Percentiles rank a stretch among this genome's conserved stretches.
Evolutionary conservation across 352 stramenopile genomes (phyloP).

Genomic region (Phytophthora europaea): DNA sequence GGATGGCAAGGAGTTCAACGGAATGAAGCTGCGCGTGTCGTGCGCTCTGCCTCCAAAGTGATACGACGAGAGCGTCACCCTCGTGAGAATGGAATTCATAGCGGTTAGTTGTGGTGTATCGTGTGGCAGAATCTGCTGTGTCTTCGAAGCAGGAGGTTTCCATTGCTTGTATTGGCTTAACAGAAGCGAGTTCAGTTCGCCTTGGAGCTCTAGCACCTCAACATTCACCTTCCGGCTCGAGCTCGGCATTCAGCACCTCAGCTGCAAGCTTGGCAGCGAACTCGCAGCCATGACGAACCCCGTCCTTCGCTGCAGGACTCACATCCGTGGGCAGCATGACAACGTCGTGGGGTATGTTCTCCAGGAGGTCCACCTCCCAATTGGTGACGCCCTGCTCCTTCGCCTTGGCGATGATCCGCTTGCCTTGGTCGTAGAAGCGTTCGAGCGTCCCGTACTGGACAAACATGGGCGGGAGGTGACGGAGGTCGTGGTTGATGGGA

Average conservation of each 20-base stretch:
- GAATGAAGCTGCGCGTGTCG: constrained; percentile 79
- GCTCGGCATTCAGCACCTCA: constrained; percentile 10
- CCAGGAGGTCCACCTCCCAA: constrained; percentile 31
- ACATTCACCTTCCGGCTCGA: constrained; percentile 23
- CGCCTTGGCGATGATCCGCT: constrained; percentile 25
- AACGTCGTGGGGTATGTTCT: constrained; percentile 36
- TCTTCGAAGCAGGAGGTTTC: not conserved
- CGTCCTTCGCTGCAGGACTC: constrained; percentile 27
- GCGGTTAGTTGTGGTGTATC: not conserved
- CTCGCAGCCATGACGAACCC: constrained; percentile 31
- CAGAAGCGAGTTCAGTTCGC: not conserved
- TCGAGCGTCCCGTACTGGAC: constrained; percentile 37
- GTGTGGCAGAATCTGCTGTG: not conserved
- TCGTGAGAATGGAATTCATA: not conserved
- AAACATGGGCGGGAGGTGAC: constrained; percentile 31
- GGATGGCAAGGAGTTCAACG: constrained; percentile 83
- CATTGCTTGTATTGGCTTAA: not conserved
- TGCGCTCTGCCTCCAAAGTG: constrained; percentile 67
- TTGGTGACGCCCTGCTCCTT: constrained; percentile 32
- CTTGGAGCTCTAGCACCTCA: not conserved
- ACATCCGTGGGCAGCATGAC: constrained; percentile 37
- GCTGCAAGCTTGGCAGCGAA: constrained; percentile 31
- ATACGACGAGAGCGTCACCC: not conserved
- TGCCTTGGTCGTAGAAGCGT: constrained; percentile 36
- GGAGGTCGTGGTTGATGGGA: constrained; percentile 28